Evolutionary conservation across 768 basidiomycete species (phyloP).

Genomic region (Suillus subluteus): DNA sequence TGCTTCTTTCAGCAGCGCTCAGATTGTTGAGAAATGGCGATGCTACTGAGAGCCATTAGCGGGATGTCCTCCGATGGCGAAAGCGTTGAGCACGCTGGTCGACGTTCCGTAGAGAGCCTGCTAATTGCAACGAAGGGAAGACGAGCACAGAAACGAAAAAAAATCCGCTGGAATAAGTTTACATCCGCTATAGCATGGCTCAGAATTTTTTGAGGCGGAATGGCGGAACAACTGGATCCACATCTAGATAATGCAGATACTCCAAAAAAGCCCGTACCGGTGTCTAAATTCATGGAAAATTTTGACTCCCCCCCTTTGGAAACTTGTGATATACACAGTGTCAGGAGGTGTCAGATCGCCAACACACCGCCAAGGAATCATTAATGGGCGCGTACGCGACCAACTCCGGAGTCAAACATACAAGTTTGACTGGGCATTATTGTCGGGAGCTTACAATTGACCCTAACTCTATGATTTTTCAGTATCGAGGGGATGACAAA

Average conservation of each 20-base stretch:
- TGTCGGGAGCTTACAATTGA: background rate
- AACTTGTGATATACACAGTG: background rate
- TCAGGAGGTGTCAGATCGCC: background rate
- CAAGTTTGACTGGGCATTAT: background rate
- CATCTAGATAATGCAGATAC: slow-evolving; percentile 2
- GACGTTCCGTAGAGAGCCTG: slow-evolving; percentile 13
- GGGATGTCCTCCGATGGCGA: slow-evolving; percentile 16
- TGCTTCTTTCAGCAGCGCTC: slow-evolving; percentile 20
- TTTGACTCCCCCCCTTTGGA: slow-evolving; percentile 25
- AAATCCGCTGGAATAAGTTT: slow-evolving; percentile 28
- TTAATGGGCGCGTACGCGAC: background rate
- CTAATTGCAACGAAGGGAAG: slow-evolving; percentile 17
- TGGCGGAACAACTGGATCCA: slow-evolving; percentile 4
- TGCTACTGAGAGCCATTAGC: slow-evolving; percentile 28
- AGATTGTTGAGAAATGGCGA: slow-evolving; percentile 19
- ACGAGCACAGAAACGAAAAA: slow-evolving; percentile 33
- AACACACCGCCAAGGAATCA: slow-evolving; percentile 1
- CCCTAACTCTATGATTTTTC: slow-evolving; percentile 6
- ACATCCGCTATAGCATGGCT: slow-evolving; percentile 30
- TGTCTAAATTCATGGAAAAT: slow-evolving; percentile 15
- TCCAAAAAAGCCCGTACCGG: slow-evolving; percentile 22
- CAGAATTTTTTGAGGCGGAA: slow-evolving; percentile 6
- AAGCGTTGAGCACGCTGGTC: slow-evolving; percentile 13
- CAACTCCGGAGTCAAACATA: slow-evolving; percentile 1
- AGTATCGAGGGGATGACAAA: slow-evolving; percentile 29